phyloP scores from a whole-genome alignment of 352 stramenopile species.

The Peronospora tabacina region DNA sequence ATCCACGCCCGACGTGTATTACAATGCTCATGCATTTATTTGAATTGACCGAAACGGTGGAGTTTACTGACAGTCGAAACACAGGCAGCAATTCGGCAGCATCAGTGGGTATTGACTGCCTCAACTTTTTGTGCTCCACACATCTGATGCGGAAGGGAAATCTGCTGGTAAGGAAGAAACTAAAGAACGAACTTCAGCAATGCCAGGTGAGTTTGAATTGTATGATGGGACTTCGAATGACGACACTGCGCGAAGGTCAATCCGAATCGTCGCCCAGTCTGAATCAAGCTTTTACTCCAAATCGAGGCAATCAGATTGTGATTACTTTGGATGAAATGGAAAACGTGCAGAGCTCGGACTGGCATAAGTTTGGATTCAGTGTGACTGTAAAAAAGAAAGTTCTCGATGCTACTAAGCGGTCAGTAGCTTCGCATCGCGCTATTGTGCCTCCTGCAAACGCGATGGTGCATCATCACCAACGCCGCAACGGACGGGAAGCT shows the following conservation, averaged over 20 bases:
- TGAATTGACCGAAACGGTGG: conserved; percentile 76
- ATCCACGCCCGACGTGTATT: conserved; percentile 65
- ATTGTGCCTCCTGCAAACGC: conserved; percentile 16
- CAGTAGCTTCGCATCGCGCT: conserved; percentile 10
- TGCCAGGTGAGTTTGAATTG: conserved; percentile 75
- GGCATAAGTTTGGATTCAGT: conserved; percentile 66
- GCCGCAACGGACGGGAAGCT: conserved; percentile 26
- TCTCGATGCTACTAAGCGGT: conserved; percentile 13
- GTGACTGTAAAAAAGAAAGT: conserved; percentile 62
- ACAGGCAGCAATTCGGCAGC: conserved; percentile 34
- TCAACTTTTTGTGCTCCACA: conserved; percentile 83
- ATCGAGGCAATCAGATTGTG: conserved; percentile 52
- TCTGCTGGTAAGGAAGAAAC: conserved; percentile 64
- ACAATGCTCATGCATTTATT: conserved; percentile 79
- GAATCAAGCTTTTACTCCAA: conserved; percentile 49
- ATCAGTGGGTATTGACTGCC: conserved; percentile 70
- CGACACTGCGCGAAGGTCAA: conserved; percentile 42
- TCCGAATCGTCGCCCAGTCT: conserved; percentile 16
- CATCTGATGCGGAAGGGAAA: conserved; percentile 65
- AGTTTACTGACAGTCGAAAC: conserved; percentile 55
- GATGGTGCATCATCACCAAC: conserved; percentile 33
- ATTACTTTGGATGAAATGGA: conserved; percentile 82
- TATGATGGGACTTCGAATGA: conserved; percentile 82
- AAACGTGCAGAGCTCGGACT: conserved; percentile 55
- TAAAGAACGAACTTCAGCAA: conserved; percentile 68